Evolutionary conservation across 1,284 basidiomycete species (phyloP).

Genomic region (Gomphus sp.): DNA sequence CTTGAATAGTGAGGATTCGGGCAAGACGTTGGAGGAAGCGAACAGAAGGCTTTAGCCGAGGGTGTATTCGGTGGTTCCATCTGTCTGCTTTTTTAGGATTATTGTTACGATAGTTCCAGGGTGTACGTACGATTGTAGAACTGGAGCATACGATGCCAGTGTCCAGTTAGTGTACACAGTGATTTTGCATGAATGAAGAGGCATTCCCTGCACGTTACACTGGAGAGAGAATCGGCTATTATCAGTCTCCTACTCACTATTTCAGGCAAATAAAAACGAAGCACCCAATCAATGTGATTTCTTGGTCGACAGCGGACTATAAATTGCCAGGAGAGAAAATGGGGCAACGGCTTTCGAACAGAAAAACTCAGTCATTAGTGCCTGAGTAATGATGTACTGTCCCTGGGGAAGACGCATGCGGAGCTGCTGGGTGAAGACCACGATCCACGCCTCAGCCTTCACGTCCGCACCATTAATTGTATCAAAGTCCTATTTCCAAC

Average conservation of each 20-base stretch:
- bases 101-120: background rate
- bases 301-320: conserved; percentile 47
- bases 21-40: conserved; percentile 41
- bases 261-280: background rate
- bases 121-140: conserved; percentile 53
- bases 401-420: conserved; percentile 24
- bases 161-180: background rate
- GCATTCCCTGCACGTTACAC: conserved; percentile 38
- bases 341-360: conserved; percentile 5
- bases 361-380: background rate
- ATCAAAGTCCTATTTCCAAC: conserved; percentile 32
- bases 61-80: conserved; percentile 48
- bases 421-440: conserved; percentile 32
- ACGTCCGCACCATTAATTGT: conserved; percentile 33
- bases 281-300: conserved; percentile 42
- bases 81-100: conserved; percentile 20
- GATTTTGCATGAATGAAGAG: background rate
- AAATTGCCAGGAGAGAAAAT: conserved; percentile 39
- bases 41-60: conserved; percentile 46
- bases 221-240: conserved; percentile 8
- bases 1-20: conserved; percentile 46
- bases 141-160: conserved; percentile 20
- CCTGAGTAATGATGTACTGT: conserved; percentile 28
- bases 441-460: conserved; percentile 31
- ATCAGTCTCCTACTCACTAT: background rate